phyloP scores from a whole-genome alignment of 2,329 filamentous ascomycete genomes.

The Pseudogymnoascus pannorum region DNA sequence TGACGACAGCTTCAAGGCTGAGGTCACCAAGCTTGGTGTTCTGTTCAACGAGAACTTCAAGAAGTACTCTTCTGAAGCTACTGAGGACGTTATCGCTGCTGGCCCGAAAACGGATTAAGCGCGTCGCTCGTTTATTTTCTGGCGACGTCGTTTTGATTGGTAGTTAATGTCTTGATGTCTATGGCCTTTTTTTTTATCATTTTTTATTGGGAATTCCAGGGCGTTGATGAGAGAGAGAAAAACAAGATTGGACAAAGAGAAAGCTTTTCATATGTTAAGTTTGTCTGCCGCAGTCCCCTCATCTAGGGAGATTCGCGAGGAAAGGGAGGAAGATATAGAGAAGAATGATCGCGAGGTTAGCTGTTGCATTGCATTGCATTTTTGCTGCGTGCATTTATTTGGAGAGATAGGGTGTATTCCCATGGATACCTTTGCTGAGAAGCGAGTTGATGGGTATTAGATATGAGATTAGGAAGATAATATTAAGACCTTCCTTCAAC shows the following conservation, averaged over 20 bases:
- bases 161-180: background rate
- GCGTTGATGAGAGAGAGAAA: background rate
- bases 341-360: background rate
- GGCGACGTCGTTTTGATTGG: background rate
- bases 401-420: background rate
- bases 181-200: background rate
- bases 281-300: background rate
- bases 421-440: background rate
- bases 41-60: conserved; percentile 97
- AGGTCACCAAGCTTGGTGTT: conserved; percentile 82
- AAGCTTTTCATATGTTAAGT: background rate
- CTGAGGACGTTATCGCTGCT: conserved; percentile 67
- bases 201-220: background rate
- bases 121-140: background rate
- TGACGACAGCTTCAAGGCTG: conserved; percentile 70
- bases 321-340: background rate
- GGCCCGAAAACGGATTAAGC: conserved; percentile 35
- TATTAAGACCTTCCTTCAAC: background rate
- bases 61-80: conserved; percentile 84
- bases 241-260: background rate
- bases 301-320: background rate
- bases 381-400: background rate
- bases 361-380: background rate
- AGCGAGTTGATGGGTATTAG: background rate
- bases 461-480: background rate